Evolutionary conservation across 371 early-diverging fungal species (phyloP).

Genomic region (Mortierella sp.): DNA sequence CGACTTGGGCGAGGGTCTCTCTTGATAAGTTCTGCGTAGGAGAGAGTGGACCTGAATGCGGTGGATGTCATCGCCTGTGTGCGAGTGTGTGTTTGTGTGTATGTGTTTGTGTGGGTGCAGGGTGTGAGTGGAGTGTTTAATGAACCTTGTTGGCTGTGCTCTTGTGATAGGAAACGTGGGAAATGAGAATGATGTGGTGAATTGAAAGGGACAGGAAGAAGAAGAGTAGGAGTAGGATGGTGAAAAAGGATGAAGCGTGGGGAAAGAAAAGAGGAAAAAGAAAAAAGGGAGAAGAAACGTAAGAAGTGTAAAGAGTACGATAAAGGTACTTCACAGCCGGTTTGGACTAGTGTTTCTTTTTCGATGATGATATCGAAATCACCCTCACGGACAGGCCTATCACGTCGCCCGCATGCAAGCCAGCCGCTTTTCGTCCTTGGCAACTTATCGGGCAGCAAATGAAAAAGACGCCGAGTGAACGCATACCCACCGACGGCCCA

Average conservation of each 20-base stretch:
- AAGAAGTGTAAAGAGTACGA: not conserved
- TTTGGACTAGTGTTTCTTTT: too few relatives aligned
- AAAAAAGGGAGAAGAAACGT: not conserved
- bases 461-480: not conserved
- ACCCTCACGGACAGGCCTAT: not conserved
- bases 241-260: too few relatives aligned
- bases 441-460: not conserved
- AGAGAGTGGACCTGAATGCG: not conserved
- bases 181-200: too few relatives aligned
- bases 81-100: not conserved
- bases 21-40: conserved; percentile 8
- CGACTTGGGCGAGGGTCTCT: conserved; percentile 6
- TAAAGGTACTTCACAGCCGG: too few relatives aligned
- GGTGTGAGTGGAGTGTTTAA: not conserved
- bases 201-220: too few relatives aligned
- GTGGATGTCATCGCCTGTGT: not conserved
- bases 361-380: not conserved
- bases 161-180: too few relatives aligned
- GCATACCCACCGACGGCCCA: not conserved
- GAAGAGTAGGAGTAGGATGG: too few relatives aligned
- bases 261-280: not conserved
- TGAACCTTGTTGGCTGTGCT: not conserved
- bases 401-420: not conserved
- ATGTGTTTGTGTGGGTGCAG: not conserved
- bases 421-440: not conserved